phyloP scores from a whole-genome alignment of 163 green algal genomes.

The Chlamydomonas reinhardtii region DNA sequence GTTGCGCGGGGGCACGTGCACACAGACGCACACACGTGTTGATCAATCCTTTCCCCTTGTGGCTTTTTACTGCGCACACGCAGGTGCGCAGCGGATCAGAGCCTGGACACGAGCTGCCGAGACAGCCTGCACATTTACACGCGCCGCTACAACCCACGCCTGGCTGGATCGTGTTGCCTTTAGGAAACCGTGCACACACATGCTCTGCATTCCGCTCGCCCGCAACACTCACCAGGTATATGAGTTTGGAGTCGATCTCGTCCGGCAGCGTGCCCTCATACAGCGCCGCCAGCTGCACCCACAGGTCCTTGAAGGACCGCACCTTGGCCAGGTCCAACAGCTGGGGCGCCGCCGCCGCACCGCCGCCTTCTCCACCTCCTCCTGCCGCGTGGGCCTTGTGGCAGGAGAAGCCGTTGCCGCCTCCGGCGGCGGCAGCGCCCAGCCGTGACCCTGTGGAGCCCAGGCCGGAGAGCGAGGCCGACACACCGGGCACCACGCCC shows the following conservation, averaged over 20 bases:
- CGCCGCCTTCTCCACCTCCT: neutral
- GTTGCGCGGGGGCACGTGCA: neutral
- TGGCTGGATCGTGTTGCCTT: too few relatives aligned
- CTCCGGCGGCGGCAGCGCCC: neutral
- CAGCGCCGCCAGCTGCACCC: slow-evolving; percentile 44
- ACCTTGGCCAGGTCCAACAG: slow-evolving; percentile 37
- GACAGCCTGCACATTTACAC: too few relatives aligned
- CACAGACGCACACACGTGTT: too few relatives aligned
- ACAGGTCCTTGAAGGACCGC: slow-evolving; percentile 57
- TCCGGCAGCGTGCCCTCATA: slow-evolving; percentile 44
- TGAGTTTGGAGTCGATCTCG: slow-evolving; percentile 53
- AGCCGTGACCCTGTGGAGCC: neutral
- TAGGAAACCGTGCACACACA: too few relatives aligned
- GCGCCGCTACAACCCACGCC: too few relatives aligned
- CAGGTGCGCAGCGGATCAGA: too few relatives aligned
- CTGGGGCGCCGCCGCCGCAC: slow-evolving; percentile 1
- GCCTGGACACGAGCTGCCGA: too few relatives aligned
- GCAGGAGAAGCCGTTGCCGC: too few relatives aligned
- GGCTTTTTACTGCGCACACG: too few relatives aligned
- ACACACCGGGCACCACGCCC: neutral
- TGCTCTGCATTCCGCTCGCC: too few relatives aligned
- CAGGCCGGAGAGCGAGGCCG: slow-evolving; percentile 26
- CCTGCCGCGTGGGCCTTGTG: neutral
- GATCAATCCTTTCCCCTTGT: too few relatives aligned
- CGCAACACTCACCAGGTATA: slow-evolving; percentile 48